These are phyloP conservation scores for Pseudogymnoascus sp. DNA, from an alignment of 2,329 filamentous ascomycete genomes.

Conservation along the genomic window DNA sequence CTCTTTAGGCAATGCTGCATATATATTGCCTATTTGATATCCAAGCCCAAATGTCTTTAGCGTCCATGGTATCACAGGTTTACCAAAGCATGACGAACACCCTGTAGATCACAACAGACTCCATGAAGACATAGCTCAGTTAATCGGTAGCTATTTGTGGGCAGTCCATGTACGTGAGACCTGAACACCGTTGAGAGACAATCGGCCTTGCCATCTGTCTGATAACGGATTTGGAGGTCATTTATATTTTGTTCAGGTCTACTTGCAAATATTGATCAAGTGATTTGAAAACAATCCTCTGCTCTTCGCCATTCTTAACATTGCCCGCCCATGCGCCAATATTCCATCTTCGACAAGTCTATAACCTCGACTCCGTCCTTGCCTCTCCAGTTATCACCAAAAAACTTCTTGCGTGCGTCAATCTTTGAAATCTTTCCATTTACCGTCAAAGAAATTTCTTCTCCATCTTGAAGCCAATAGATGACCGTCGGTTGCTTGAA, in stretches of 20 bases:
- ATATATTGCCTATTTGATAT: neutral
- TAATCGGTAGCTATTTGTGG: neutral
- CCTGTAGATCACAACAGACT: neutral
- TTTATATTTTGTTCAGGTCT: neutral
- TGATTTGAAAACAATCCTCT: neutral
- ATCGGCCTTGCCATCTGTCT: neutral
- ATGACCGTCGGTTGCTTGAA: conserved; percentile 19
- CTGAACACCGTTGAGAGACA: neutral
- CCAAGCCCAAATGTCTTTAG: neutral
- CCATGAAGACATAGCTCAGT: neutral
- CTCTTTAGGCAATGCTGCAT: too few species aligned
- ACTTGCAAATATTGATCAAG: neutral
- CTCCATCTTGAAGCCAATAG: conserved; percentile 18
- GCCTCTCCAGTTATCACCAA: conserved; percentile 15
- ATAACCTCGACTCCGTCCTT: conserved; percentile 16
- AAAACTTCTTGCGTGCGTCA: conserved; percentile 17
- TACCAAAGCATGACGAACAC: neutral
- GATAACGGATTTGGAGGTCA: neutral
- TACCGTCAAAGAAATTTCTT: conserved; percentile 16
- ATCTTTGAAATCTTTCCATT: conserved; percentile 20
- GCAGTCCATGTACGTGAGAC: neutral
- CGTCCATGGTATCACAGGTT: neutral
- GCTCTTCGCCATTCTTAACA: conserved; percentile 12
- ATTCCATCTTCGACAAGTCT: conserved; percentile 17
- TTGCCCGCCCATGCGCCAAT: conserved; percentile 21